phyloP scores from a whole-genome alignment of 2,329 filamentous ascomycete species.

The Neopestalotiopsis clavispora region DNA sequence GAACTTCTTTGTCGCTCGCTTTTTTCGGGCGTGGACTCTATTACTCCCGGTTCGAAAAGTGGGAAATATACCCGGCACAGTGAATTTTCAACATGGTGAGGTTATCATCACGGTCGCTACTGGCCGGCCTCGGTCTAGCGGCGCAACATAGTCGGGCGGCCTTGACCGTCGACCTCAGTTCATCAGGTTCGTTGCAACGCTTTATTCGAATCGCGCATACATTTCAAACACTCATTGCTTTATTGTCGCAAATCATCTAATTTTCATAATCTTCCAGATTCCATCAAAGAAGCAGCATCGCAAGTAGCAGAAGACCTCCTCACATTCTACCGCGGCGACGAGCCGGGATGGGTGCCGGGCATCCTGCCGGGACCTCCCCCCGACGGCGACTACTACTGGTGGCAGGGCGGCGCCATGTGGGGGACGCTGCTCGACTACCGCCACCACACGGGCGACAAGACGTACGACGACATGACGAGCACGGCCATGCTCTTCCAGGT shows the following conservation, averaged over 20 bases:
- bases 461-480: conserved; percentile 64
- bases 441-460: conserved; percentile 67
- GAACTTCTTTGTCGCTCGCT: background rate
- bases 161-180: conserved; percentile 34
- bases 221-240: background rate
- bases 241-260: background rate
- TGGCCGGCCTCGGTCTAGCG: conserved; percentile 32
- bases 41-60: background rate
- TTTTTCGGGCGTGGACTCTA: background rate
- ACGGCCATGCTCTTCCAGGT: conserved; percentile 63
- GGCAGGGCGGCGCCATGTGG: conserved; percentile 74
- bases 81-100: conserved; percentile 28
- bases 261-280: conserved; percentile 38
- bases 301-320: conserved; percentile 56
- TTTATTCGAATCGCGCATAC: background rate
- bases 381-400: conserved; percentile 72
- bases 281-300: conserved; percentile 51
- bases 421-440: conserved; percentile 73
- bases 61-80: background rate
- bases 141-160: conserved; percentile 29
- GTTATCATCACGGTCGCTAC: conserved; percentile 25
- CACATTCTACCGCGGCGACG: conserved; percentile 55
- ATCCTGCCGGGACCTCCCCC: conserved; percentile 61
- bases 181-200: conserved; percentile 28
- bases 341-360: conserved; percentile 57